These are phyloP conservation scores for Piedraia hortae DNA, from an alignment of 2,329 filamentous ascomycete genomes.

Conservation along the genomic window DNA sequence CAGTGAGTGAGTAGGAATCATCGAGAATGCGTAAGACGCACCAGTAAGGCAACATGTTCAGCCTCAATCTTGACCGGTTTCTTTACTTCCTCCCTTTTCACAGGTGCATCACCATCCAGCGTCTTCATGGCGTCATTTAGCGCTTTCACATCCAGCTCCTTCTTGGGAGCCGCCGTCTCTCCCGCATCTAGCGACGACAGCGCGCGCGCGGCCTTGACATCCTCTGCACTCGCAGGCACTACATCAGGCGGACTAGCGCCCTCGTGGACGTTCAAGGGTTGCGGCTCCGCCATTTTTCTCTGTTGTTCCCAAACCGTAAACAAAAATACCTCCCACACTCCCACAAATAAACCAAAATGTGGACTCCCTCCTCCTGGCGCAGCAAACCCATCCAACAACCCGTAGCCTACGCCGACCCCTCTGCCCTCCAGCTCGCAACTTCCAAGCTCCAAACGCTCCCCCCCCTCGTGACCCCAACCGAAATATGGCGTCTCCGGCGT, in stretches of 20 bases:
- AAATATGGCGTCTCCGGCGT: constrained; percentile 55
- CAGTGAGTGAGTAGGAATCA: neutral
- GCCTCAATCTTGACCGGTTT: constrained; percentile 41
- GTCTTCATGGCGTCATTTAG: constrained; percentile 44
- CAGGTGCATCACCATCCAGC: constrained; percentile 14
- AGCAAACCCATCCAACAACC: constrained; percentile 54
- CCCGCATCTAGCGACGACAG: constrained; percentile 40
- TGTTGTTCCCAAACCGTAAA: neutral
- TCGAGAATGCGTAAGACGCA: constrained; percentile 15
- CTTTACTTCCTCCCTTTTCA: constrained; percentile 11
- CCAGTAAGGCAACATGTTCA: constrained; percentile 41
- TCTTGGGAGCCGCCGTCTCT: constrained; percentile 19
- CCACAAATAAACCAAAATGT: too few species aligned
- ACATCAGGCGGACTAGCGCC: constrained; percentile 31
- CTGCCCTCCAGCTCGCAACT: constrained; percentile 30
- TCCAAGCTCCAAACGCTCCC: constrained; percentile 40
- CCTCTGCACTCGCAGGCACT: constrained; percentile 29
- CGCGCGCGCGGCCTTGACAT: constrained; percentile 49
- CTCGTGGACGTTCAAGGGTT: constrained; percentile 30
- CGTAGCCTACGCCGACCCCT: constrained; percentile 37
- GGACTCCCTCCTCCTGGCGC: constrained; percentile 43
- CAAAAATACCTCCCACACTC: too few species aligned
- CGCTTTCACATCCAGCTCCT: constrained; percentile 40
- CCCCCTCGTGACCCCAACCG: constrained; percentile 50
- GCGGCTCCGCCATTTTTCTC: constrained; percentile 30